These are phyloP conservation scores for Anisodus acutangulus DNA, from an alignment of 257 asterid genomes.

Conservation along the genomic window DNA sequence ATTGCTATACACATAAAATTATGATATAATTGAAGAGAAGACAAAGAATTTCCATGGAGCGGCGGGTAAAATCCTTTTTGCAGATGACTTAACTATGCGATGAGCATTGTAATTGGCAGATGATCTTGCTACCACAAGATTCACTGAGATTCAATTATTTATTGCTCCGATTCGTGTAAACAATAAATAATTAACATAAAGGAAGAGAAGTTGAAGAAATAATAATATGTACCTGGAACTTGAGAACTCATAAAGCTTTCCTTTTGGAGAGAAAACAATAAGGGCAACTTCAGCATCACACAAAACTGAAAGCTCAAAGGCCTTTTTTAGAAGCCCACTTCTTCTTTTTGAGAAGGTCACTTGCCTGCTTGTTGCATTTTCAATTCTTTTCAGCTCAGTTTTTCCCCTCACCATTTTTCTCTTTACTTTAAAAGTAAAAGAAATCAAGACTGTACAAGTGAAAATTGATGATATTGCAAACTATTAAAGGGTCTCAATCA, in stretches of 20 bases:
- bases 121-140: too few relatives aligned
- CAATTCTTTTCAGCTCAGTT: conserved; percentile 60
- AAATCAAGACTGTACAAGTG: background rate
- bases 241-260: conserved; percentile 60
- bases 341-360: conserved; percentile 69
- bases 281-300: conserved; percentile 71
- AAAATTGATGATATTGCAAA: background rate
- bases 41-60: background rate
- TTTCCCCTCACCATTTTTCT: conserved; percentile 63
- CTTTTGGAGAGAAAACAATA: conserved; percentile 54
- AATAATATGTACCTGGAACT: conserved; percentile 50
- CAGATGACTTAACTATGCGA: background rate
- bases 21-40: background rate
- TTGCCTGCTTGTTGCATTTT: conserved; percentile 61
- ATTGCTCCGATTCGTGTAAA: background rate
- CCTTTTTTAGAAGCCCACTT: conserved; percentile 68
- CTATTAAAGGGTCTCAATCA: background rate
- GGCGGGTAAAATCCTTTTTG: too few relatives aligned
- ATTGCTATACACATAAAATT: background rate
- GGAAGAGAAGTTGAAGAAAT: background rate
- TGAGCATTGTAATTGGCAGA: too few relatives aligned
- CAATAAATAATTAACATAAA: background rate
- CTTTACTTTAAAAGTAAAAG: background rate
- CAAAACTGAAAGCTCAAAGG: conserved; percentile 70
- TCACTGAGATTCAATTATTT: background rate